Percentiles rank a stretch among this genome's conserved stretches.
These are phyloP conservation scores for Knoxdaviesia proteae DNA, from an alignment of 2,329 filamentous ascomycete genomes.

Conservation along the genomic window DNA sequence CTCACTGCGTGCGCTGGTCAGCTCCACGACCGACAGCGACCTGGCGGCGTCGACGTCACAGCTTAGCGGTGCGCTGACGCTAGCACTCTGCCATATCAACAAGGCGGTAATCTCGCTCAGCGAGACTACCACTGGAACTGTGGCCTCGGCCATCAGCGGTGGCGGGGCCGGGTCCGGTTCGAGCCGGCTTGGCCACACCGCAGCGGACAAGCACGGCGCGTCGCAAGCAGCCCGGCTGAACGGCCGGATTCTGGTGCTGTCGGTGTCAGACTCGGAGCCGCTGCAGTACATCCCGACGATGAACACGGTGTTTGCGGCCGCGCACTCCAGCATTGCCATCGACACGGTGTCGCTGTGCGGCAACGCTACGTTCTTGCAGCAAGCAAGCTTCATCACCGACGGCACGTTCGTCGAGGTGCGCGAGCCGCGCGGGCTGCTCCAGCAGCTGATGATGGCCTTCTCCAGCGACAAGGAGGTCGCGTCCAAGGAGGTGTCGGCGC, in stretches of 20 bases:
- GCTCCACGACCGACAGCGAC: slow-evolving; percentile 41
- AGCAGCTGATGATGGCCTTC: slow-evolving; percentile 90
- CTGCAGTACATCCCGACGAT: slow-evolving; percentile 95
- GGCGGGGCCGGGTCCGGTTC: slow-evolving; percentile 5
- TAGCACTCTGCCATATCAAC: slow-evolving; percentile 79
- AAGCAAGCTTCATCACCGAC: slow-evolving; percentile 48
- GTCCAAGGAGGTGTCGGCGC: slow-evolving; percentile 52
- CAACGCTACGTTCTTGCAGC: slow-evolving; percentile 79
- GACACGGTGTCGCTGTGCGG: slow-evolving; percentile 77
- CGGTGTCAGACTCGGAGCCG: slow-evolving; percentile 66
- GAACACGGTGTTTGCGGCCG: slow-evolving; percentile 93
- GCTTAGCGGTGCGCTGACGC: slow-evolving; percentile 74
- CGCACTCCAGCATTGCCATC: slow-evolving; percentile 70
- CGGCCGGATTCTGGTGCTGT: slow-evolving; percentile 66
- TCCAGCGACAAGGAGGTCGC: slow-evolving; percentile 40
- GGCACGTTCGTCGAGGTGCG: slow-evolving; percentile 32
- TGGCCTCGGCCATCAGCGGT: slow-evolving; percentile 13
- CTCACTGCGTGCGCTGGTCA: slow-evolving; percentile 55
- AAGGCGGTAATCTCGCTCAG: slow-evolving; percentile 50
- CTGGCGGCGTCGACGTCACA: slow-evolving; percentile 63
- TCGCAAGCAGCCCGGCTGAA: slow-evolving; percentile 12
- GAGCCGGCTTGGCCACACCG: slow-evolving; percentile 3
- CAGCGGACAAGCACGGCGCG: slow-evolving; percentile 20
- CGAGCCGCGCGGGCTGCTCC: slow-evolving; percentile 52
- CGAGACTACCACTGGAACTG: slow-evolving; percentile 26